phyloP scores from a whole-genome alignment of 768 basidiomycete genomes.

The Rhizopogon sp. region DNA sequence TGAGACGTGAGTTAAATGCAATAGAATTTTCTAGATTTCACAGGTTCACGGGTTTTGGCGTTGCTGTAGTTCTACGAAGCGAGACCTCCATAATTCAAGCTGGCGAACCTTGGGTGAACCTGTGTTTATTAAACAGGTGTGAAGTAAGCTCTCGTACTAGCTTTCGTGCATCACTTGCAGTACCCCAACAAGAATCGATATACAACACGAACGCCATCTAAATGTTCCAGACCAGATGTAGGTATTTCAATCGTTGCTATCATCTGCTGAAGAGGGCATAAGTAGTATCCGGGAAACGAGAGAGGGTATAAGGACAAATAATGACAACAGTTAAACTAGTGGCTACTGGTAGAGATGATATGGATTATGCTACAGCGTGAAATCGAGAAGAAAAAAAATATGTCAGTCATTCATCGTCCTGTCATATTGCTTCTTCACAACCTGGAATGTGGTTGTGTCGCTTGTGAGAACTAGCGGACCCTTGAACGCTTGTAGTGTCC shows the following conservation, averaged over 20 bases:
- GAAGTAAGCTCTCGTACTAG: neutral
- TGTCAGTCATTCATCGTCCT: neutral
- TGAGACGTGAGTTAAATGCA: slow-evolving; percentile 7
- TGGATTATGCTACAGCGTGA: neutral
- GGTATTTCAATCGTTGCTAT: neutral
- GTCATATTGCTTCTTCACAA: neutral
- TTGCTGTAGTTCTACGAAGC: slow-evolving; percentile 42
- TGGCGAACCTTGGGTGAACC: slow-evolving; percentile 23
- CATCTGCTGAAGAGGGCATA: neutral
- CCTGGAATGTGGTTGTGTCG: neutral
- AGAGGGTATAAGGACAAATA: neutral
- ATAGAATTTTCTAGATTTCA: neutral
- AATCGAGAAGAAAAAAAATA: neutral
- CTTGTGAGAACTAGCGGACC: slow-evolving; percentile 2
- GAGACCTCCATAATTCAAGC: slow-evolving; percentile 27
- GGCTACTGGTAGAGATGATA: too few species aligned
- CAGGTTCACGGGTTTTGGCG: slow-evolving; percentile 29
- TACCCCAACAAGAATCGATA: neutral
- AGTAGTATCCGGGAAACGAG: neutral
- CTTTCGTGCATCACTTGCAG: neutral
- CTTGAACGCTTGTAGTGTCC: slow-evolving; percentile 49
- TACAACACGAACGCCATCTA: neutral
- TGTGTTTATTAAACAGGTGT: neutral
- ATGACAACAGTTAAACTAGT: neutral
- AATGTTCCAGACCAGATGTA: neutral